Base-by-base conservation (phyloP, 2,329 filamentous ascomycete species). In the Arthrinium phaeospermum region DNA sequence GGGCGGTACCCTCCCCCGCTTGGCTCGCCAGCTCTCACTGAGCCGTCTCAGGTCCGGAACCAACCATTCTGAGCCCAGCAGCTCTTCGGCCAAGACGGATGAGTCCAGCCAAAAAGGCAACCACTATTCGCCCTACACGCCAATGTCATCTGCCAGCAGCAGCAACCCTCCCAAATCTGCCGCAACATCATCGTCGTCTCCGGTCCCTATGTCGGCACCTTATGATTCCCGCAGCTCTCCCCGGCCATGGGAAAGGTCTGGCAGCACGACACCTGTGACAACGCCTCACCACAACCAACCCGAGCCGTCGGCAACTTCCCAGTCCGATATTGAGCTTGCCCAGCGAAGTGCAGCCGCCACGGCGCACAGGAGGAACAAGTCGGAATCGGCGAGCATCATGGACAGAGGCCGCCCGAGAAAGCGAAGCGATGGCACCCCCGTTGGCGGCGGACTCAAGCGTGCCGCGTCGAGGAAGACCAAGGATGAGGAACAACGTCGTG, bases 361-460 rank as follows among this genome's bases (percentile, higher is more conserved):
- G 24, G 72, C 79, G 3, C 89, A 91, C 76, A 84, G 85, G 70
- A 83, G 89, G 68, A 85, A 86, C 27, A 85, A 86, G 69, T 91
- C 90, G 0, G 90, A 91, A 71, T 85, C 87, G 0, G 87, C 85
- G 16, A 87, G 86, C 73, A 88, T 90, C 67, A 89, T 90, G 86
- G 89, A 92, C 72, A 84, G 90, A 61, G 90, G 90, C 6, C 85
- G 90, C n/a, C 88, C 90, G 0, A 86, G 87, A 72, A 91, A 89
- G 80, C 83, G 88, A 70, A 78, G 78, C 16, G 87, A 89, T 34
- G 79, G 80, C 22, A 81, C 80, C n/a, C 76, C 77, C 70, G 83
- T 82, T 44, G 80, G 80, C 10, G 78, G 78, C 1, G 78, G 80
- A 24, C 77, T 81, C 12, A 84, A 85, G 75, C 80, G 82, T 64